Base-by-base conservation (phyloP, 2,329 filamentous ascomycete species). In the Monilinia polystroma region DNA sequence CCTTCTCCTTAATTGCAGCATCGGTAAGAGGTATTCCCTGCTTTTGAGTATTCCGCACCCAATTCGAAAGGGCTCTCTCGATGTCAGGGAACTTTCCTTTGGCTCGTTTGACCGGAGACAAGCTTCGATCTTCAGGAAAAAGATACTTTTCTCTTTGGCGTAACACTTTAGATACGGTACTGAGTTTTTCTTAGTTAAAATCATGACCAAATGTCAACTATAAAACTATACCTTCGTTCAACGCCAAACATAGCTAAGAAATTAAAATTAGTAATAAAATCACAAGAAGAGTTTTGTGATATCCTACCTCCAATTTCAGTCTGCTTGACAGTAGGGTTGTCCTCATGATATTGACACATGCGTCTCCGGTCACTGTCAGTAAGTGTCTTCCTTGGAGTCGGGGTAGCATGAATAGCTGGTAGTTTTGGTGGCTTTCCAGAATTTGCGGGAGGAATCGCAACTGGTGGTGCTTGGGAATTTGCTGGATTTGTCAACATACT, bases 141-240 rank as follows among this genome's bases (percentile, higher is more conserved):
- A 98, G 84, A 78, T 96, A 98, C 77, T 96, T 95, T 70, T 99
- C 95, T 80, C 94, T 96, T 75, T 97, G 90, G 64, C 94, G 89
- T 71, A 99, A 80, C 66, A 98, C 95, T 77, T 99, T 99, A 65
- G 95, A 99, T n/a, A 99, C 95, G 59, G 95, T 99, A 81, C 95
- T 99, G 20, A 26, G 11, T 20, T 52, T 29, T 59, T 23, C 12
- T 62, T 60, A 53, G 35, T 51, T 23, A 43, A 62, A 41, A 47
- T 20, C 49, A 43, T 10, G 43, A 38, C 26, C 14, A 26, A 20
- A 52, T 66, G 12, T 23, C 53, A 56, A 52, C 35, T 47, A n/a
- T 45, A 26, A 62, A n/a, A 53, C 51, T 67, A 68, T 88, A 98
- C 95, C 95, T 98, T 89, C 95, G 84, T 81, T 99, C 95, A 63